Evolutionary conservation across 2,329 filamentous ascomycete genomes (phyloP).

Genomic region (Nemania abortiva): DNA sequence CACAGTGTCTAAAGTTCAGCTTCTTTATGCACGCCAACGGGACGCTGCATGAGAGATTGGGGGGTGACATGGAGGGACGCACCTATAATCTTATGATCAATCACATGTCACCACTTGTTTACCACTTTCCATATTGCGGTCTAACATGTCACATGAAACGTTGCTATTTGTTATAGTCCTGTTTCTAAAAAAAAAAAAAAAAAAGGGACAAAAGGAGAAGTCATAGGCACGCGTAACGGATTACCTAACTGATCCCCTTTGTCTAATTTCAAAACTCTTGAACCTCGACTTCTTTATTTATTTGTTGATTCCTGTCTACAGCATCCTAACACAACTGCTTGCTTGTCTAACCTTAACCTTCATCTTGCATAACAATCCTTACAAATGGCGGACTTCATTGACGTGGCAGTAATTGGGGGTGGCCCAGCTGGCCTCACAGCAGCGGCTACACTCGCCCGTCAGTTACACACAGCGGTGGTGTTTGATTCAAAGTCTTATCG

Average conservation of each 20-base stretch:
- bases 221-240: neutral
- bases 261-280: neutral
- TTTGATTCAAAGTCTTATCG: constrained; percentile 40
- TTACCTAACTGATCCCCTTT: neutral
- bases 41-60: neutral
- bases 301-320: too few relatives aligned
- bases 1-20: neutral
- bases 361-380: neutral
- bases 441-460: constrained; percentile 38
- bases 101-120: neutral
- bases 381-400: constrained; percentile 33
- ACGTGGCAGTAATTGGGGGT: constrained; percentile 43
- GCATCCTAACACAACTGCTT: too few relatives aligned
- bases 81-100: neutral
- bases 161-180: neutral
- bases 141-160: neutral
- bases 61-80: neutral
- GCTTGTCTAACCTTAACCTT: too few relatives aligned
- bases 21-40: neutral
- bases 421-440: constrained; percentile 44
- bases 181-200: too few relatives aligned
- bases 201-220: neutral
- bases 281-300: neutral
- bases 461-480: constrained; percentile 43
- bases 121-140: neutral